Evolutionary conservation across 2,329 filamentous ascomycete genomes (phyloP), one percentile per base, ranked within the genome.

Genomic region (Fusarium redolens): DNA sequence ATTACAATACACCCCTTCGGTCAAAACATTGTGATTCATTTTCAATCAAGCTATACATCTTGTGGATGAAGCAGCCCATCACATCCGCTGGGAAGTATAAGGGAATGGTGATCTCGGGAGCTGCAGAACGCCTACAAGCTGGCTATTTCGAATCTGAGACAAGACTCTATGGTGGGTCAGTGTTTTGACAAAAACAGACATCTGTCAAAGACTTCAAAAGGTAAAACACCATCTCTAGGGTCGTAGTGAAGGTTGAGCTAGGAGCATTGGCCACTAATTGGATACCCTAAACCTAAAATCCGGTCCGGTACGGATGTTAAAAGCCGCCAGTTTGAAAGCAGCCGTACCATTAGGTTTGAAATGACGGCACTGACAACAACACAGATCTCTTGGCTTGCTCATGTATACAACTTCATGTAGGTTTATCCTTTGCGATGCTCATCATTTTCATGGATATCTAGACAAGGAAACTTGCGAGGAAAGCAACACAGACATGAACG

Each of bases 261-360:
- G 47, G 25, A 64, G n/a, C n/a, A 40, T 52, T 47, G 40, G 25
- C 38, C 50, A 33, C 40, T 69, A 40, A 44, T 47, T 54, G 43
- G 12, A 64, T 62, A 68, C 57, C 57, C 44, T 64, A 69, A 69
- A 69, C 58, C 40, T 64, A 64, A 69, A 62, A 52, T 47, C 25
- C 60, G 56, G 48, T 20, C 25, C 20, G 44, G 58, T 25, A 28
- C 35, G 30, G 47, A 58, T 43, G 18, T 52, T 37, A n/a, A 65
- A 31, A 33, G 30, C 40, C 55, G 31, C 33, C 30, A 20, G n/a
- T 28, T 35, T 4, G 18, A 28, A 18, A 40, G 30, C 33, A 35
- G 33, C 47, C 68, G 41, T 51, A 47, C 11, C 9, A 44, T 13
- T 25, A 40, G 28, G 18, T 51, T 55, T 65, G 30, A 33, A 14